These are phyloP conservation scores for Inga oerstediana DNA, from an alignment of 306 rosid genomes.

Conservation along the genomic window DNA sequence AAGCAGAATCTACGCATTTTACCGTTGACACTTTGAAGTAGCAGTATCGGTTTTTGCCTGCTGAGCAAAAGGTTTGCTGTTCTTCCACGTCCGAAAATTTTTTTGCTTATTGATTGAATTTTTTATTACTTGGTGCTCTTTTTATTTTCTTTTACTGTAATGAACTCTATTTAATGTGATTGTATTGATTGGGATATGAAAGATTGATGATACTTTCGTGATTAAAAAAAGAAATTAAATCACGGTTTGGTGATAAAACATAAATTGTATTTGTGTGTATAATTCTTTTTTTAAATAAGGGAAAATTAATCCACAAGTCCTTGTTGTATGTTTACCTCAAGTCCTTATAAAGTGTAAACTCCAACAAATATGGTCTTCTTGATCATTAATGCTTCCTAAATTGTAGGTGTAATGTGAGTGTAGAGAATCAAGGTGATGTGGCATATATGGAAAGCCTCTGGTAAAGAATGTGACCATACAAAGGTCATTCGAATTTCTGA, in stretches of 20 bases:
- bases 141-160: not conserved
- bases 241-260: not conserved
- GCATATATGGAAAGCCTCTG: not conserved
- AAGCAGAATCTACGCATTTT: constrained; percentile 80
- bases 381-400: not conserved
- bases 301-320: not conserved
- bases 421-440: not conserved
- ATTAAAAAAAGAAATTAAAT: not conserved
- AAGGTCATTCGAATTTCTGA: not conserved
- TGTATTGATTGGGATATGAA: not conserved
- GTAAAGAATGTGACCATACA: not conserved
- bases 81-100: not conserved
- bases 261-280: not conserved
- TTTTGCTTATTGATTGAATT: not conserved
- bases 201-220: not conserved
- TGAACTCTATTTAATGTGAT: not conserved
- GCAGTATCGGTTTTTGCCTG: constrained; percentile 72
- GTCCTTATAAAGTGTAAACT: not conserved
- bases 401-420: not conserved
- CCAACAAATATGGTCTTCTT: not conserved
- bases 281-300: not conserved
- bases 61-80: constrained; percentile 59
- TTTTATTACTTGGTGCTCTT: not conserved
- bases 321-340: no score
- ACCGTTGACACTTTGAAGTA: constrained; percentile 87